Evolutionary conservation across 768 basidiomycete species (phyloP).

Genomic region (Podaxis sp.): DNA sequence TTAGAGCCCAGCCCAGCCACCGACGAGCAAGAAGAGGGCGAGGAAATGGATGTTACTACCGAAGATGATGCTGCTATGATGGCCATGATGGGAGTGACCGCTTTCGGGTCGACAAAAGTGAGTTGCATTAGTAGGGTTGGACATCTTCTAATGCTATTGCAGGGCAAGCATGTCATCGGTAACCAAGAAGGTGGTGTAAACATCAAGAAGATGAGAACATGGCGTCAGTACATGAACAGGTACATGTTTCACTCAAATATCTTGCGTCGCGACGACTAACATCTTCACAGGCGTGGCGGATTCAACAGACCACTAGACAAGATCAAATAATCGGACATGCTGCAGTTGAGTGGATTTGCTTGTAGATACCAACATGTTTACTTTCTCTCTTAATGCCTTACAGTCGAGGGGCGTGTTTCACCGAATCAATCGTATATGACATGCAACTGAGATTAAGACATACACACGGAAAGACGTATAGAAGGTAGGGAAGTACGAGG

Average conservation of each 20-base stretch:
- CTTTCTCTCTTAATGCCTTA: not conserved
- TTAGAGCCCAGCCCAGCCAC: conserved; percentile 38
- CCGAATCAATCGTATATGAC: conserved; percentile 9
- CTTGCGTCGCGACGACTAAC: not conserved
- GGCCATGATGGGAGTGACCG: conserved; percentile 83
- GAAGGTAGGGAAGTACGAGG: conserved; percentile 15
- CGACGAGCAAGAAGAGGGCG: conserved; percentile 36
- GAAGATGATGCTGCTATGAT: conserved; percentile 81
- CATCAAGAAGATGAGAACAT: conserved; percentile 82
- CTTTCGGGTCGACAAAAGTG: conserved; percentile 91
- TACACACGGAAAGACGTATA: conserved; percentile 17
- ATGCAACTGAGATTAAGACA: conserved; percentile 18
- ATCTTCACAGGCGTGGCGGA: conserved; percentile 53
- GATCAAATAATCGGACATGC: conserved; percentile 63
- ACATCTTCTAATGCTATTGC: not conserved
- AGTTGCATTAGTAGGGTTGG: conserved; percentile 8
- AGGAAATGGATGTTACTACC: conserved; percentile 49
- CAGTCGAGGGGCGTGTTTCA: conserved; percentile 4
- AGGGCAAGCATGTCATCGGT: conserved; percentile 79
- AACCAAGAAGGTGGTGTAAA: conserved; percentile 71
- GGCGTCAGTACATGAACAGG: conserved; percentile 99
- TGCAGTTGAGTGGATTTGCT: conserved; percentile 9
- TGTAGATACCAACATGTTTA: conserved; percentile 5
- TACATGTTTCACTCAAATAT: conserved; percentile 20
- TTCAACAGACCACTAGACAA: conserved; percentile 93